These are phyloP conservation scores for Amylocarpus encephaloides DNA, from an alignment of 2,329 filamentous ascomycete genomes.

Conservation along the genomic window DNA sequence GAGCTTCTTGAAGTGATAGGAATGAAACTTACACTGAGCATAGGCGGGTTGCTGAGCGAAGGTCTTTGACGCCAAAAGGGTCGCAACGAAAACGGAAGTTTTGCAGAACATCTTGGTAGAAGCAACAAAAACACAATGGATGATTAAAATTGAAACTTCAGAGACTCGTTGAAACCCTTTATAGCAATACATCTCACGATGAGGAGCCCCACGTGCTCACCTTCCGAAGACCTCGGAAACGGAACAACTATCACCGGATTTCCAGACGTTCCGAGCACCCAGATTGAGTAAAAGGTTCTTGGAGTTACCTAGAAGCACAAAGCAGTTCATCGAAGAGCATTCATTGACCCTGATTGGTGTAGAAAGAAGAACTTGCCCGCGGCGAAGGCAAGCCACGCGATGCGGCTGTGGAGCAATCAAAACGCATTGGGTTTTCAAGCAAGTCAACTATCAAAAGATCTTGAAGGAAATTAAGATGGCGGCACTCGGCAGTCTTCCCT, in stretches of 20 bases:
- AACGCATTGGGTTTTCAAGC: neutral
- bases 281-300: conserved; percentile 13
- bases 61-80: conserved; percentile 27
- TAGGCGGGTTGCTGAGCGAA: conserved; percentile 24
- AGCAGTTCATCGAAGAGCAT: neutral
- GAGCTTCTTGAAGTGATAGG: neutral
- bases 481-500: neutral
- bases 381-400: neutral
- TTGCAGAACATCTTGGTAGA: conserved; percentile 24
- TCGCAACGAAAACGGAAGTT: conserved; percentile 25
- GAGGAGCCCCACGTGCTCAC: neutral
- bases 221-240: conserved; percentile 3
- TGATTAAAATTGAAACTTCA: neutral
- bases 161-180: conserved; percentile 5
- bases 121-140: neutral
- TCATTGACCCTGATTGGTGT: conserved; percentile 1
- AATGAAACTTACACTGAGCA: conserved; percentile 25
- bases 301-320: conserved; percentile 1
- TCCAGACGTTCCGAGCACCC: conserved; percentile 22
- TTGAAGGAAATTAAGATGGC: neutral
- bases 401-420: neutral
- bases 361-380: neutral
- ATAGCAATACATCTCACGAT: conserved; percentile 9
- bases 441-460: neutral
- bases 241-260: conserved; percentile 21